Conservation (phyloP, 2,329 filamentous ascomycete species). For the Alternaria conjuncta region DNA sequence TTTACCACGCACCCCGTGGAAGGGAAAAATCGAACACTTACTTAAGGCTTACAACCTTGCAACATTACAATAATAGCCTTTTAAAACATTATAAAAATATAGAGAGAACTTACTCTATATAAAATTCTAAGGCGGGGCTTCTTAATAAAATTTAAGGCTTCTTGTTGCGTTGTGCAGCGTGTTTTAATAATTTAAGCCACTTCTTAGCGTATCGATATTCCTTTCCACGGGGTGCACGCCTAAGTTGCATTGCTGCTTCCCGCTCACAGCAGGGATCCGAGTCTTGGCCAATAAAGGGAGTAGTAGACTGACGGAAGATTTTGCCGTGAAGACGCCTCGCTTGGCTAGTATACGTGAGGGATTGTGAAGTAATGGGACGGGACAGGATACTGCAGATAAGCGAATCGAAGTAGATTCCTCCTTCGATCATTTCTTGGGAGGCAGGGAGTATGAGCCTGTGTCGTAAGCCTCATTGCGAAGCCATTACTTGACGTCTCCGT, state of each 20-base stretch:
- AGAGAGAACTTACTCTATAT: too few species aligned
- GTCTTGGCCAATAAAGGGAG: neutral
- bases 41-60: too few species aligned
- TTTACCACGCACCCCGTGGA: neutral
- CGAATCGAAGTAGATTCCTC: neutral
- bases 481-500: neutral
- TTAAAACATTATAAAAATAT: too few species aligned
- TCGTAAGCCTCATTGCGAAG: neutral
- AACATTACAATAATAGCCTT: too few species aligned
- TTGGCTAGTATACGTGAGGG: neutral
- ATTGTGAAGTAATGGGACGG: neutral
- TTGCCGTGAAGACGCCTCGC: neutral
- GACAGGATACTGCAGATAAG: neutral
- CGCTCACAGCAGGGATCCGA: neutral
- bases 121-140: too few species aligned
- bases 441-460: neutral
- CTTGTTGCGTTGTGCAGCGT: too few species aligned
- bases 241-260: neutral
- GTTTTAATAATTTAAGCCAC: too few species aligned
- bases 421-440: neutral
- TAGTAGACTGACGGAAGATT: neutral
- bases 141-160: too few species aligned
- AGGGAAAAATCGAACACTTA: too few species aligned
- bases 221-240: too few species aligned
- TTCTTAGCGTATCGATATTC: too few species aligned